Evolutionary conservation across 208 protist genomes (phyloP), one percentile per base, ranked within the genome.

Genomic region (Trypanosoma melophagium): DNA sequence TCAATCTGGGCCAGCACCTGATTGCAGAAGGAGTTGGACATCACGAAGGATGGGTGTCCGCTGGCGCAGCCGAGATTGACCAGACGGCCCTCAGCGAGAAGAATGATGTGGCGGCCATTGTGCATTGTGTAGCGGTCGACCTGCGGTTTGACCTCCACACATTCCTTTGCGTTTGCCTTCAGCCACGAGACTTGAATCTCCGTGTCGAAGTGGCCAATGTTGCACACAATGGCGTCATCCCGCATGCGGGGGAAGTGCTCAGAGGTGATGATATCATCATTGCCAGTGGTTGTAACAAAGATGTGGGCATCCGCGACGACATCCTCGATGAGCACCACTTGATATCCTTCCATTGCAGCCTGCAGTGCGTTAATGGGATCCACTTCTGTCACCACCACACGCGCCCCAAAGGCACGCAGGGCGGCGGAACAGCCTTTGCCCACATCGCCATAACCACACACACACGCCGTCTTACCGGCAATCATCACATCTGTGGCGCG

Each of bases 181-280:
- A 99, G 87, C 82, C 90, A 97, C 45, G 77, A 83, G 58, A 99
- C 97, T 82, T 99, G 97, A 77, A 99, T 99, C 93, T 99, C 99
- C 71, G 98, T 98, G 91, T 99, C 98, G 76, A 99, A 99, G 89
- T 99, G 99, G 71, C 99, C 99, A 87, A 99, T 99, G 96, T 99
- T 99, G 89, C 97, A 98, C 59, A 99, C 96, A 79, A 99, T 99
- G 63, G 95, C 96, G 83, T 99, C 95, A 73, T 99, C 92, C 77
- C 97, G 97, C 99, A 99, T 99, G 63, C 92, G 84, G 19, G 73
- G 76, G 92, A 99, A 99, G 90, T 99, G 97, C 60, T 91, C 82
- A 22, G 62, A 76, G 54, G 80, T 97, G 84, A 99, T 98, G 80
- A 99, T 99, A 83, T 99, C 97, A 66, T 96, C 92, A 83, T 98